A percentile compares a stretch with the other conserved stretches of the same genome.
phyloP scores from a whole-genome alignment of 495 filamentous ascomycete species.

The Daldinia decipiens region DNA sequence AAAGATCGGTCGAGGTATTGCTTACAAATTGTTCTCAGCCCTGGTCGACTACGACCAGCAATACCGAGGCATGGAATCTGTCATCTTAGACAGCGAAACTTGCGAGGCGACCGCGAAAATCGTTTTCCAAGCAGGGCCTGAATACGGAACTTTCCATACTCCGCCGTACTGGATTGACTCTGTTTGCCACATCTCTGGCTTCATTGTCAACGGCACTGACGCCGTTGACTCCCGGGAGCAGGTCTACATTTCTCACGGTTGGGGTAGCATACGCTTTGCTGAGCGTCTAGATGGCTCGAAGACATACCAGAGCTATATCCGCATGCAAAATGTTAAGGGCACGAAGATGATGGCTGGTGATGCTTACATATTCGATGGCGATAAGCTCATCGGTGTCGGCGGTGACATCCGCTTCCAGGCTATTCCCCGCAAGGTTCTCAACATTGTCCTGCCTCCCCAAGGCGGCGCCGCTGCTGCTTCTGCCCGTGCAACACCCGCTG shows the following conservation, averaged over 20 bases:
- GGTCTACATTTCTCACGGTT: conserved; percentile 83
- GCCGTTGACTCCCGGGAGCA: conserved; percentile 73
- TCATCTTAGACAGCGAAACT: conserved; percentile 75
- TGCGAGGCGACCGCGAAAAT: conserved; percentile 78
- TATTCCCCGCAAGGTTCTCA: conserved; percentile 72
- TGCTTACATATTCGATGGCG: conserved; percentile 72
- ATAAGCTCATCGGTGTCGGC: conserved; percentile 64
- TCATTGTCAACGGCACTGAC: conserved; percentile 83
- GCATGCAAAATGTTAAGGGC: conserved; percentile 68
- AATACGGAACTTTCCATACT: conserved; percentile 71
- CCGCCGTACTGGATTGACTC: conserved; percentile 81
- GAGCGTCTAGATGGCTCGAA: conserved; percentile 70
- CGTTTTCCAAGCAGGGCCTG: conserved; percentile 67
- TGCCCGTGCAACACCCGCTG: conserved; percentile 50
- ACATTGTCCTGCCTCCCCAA: conserved; percentile 70
- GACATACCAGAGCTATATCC: conserved; percentile 77
- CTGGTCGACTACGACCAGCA: conserved; percentile 74
- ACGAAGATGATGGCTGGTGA: conserved; percentile 66
- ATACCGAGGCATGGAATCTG: conserved; percentile 79
- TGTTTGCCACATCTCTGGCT: conserved; percentile 73
- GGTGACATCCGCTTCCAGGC: conserved; percentile 71
- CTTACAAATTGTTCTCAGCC: conserved; percentile 78
- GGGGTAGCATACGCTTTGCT: conserved; percentile 77
- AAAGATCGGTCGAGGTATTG: conserved; percentile 72
- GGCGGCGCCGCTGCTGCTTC: conserved; percentile 52